Percentiles rank a stretch among this genome's conserved stretches.
Evolutionary conservation across 2,329 filamentous ascomycete genomes (phyloP).

Genomic region (Scedosporium apiospermum): DNA sequence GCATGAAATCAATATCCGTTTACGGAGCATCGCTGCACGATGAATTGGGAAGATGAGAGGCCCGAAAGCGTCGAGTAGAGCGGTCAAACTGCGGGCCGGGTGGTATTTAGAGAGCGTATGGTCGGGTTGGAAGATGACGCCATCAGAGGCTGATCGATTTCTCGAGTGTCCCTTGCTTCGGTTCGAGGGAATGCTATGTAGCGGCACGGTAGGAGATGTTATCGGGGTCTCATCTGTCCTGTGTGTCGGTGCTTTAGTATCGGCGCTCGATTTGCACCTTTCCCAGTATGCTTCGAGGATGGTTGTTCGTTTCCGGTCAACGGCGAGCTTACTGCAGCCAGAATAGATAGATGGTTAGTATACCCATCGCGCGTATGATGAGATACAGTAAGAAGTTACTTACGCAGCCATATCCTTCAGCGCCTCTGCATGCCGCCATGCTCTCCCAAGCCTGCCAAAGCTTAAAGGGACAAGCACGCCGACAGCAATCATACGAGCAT

Average conservation of each 20-base stretch:
- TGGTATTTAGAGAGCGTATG: constrained; percentile 69
- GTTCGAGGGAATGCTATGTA: constrained; percentile 22
- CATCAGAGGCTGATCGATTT: constrained; percentile 53
- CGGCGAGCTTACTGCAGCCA: constrained; percentile 45
- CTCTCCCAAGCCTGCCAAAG: constrained; percentile 74
- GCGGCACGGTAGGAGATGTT: constrained; percentile 40
- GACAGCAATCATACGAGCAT: constrained; percentile 88
- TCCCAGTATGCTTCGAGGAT: constrained; percentile 77
- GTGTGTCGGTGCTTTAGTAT: not conserved
- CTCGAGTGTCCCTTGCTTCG: constrained; percentile 35
- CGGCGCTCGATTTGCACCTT: not conserved
- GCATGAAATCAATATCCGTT: constrained; percentile 79
- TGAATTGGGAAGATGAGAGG: constrained; percentile 88
- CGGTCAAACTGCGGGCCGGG: constrained; percentile 73
- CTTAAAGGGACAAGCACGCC: constrained; percentile 80
- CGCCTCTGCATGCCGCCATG: constrained; percentile 76
- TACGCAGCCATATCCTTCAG: constrained; percentile 68
- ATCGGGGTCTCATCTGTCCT: constrained; percentile 33
- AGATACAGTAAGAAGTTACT: constrained; percentile 11
- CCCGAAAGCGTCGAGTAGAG: constrained; percentile 73
- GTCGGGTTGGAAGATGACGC: constrained; percentile 46
- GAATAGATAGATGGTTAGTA: constrained; percentile 11
- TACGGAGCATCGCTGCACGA: constrained; percentile 74
- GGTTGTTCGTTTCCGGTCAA: constrained; percentile 52
- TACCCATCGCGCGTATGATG: not conserved